phyloP scores from a whole-genome alignment of 768 basidiomycete genomes.

The Leccinum olivaceopallidum region DNA sequence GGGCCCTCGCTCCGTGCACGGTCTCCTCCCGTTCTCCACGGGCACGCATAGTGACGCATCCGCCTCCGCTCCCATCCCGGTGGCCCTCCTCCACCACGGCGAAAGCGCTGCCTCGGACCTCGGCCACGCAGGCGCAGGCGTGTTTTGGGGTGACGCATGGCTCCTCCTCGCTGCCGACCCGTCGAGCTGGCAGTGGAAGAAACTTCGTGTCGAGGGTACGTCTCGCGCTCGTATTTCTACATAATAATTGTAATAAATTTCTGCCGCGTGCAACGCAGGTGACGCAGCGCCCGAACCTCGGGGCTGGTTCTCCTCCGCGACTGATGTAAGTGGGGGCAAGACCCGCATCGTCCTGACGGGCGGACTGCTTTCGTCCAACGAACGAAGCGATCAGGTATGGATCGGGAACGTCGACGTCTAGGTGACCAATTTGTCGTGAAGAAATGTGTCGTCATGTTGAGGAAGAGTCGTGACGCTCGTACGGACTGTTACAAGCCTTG shows the following conservation, averaged over 20 bases:
- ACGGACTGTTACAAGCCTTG: neutral
- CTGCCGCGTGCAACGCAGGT: neutral
- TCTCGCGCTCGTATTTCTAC: neutral
- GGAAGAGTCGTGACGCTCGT: neutral
- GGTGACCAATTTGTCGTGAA: neutral
- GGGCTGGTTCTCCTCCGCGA: conserved; percentile 45
- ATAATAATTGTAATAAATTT: neutral
- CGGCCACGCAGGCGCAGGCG: conserved; percentile 41
- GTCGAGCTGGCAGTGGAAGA: conserved; percentile 28
- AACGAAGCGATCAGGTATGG: conserved; percentile 44
- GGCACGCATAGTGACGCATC: neutral
- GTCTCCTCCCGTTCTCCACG: conserved; percentile 29
- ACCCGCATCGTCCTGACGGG: conserved; percentile 39
- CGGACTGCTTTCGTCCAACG: conserved; percentile 42
- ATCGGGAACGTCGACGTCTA: conserved; percentile 33
- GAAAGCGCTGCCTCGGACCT: conserved; percentile 35
- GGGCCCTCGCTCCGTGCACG: conserved; percentile 37
- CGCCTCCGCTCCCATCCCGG: conserved; percentile 2
- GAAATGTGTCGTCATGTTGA: neutral
- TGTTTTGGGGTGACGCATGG: conserved; percentile 44
- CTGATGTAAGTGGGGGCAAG: conserved; percentile 23
- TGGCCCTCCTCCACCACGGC: conserved; percentile 39
- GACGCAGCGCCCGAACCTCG: conserved; percentile 31
- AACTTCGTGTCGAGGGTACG: conserved; percentile 15
- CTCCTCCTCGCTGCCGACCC: conserved; percentile 22